phyloP scores from a whole-genome alignment of 2,329 filamentous ascomycete species.

The Penicillium sp. region DNA sequence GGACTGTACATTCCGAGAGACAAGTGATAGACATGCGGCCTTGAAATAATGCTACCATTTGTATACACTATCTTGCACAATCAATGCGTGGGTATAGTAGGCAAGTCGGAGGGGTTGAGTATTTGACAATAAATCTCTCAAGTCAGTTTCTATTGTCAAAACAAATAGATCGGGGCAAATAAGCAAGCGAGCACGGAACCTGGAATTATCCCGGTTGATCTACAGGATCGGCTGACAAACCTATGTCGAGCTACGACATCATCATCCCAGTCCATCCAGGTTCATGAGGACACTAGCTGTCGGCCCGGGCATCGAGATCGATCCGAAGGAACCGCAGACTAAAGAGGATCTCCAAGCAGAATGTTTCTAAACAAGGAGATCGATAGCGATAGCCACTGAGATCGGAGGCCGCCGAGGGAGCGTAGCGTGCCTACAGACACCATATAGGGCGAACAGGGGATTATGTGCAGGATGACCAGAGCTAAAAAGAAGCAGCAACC shows the following conservation, averaged over 20 bases:
- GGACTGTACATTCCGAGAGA: too few relatives aligned
- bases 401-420: neutral
- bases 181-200: too few relatives aligned
- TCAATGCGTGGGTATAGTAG: too few relatives aligned
- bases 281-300: neutral
- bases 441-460: neutral
- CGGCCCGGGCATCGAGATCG: neutral
- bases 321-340: neutral
- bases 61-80: too few relatives aligned
- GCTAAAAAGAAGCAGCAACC: neutral
- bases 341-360: neutral
- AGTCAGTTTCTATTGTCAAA: too few relatives aligned
- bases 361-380: neutral
- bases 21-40: too few relatives aligned
- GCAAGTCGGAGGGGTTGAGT: too few relatives aligned
- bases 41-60: too few relatives aligned
- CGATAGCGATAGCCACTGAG: neutral
- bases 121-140: too few relatives aligned
- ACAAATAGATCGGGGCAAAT: too few relatives aligned
- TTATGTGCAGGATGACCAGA: neutral
- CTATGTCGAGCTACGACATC: neutral
- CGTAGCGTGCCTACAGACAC: conserved; percentile 4
- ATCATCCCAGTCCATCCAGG: neutral
- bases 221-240: too few relatives aligned
- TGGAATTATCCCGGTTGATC: too few relatives aligned